Evolutionary conservation across 371 early-diverging fungal genomes (phyloP).

Genomic region (Apophysomyces variabilis): DNA sequence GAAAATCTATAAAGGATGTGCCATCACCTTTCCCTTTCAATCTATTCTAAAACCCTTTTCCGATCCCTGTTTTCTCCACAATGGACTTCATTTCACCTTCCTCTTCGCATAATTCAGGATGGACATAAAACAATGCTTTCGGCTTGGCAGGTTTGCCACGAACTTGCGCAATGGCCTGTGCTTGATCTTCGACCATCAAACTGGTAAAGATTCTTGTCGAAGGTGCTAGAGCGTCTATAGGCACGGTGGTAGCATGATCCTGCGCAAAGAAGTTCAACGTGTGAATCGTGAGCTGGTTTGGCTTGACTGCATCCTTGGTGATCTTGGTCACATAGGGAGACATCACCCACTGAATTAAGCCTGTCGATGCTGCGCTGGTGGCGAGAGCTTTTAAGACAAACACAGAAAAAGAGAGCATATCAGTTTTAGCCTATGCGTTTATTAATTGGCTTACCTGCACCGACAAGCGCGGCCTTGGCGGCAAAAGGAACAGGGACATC

Average conservation of each 20-base stretch:
- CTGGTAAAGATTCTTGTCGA: constrained; percentile 65
- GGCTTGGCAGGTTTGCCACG: constrained; percentile 49
- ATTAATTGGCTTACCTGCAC: constrained; percentile 44
- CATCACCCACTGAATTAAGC: constrained; percentile 66
- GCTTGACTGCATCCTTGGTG: constrained; percentile 33
- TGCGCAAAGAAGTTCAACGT: constrained; percentile 41
- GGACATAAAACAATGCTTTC: constrained; percentile 59
- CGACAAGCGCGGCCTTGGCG: constrained; percentile 62
- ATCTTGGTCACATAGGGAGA: constrained; percentile 68
- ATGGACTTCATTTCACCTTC: constrained; percentile 40
- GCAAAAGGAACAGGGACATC: constrained; percentile 65
- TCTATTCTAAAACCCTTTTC: constrained; percentile 43
- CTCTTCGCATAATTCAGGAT: constrained; percentile 57
- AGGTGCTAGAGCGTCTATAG: constrained; percentile 52
- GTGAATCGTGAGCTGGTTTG: constrained; percentile 35
- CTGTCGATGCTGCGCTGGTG: constrained; percentile 67
- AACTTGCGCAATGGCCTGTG: constrained; percentile 34
- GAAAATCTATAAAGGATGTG: too few relatives aligned
- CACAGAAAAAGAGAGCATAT: constrained; percentile 3
- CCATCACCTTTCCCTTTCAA: background rate
- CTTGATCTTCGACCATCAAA: constrained; percentile 49
- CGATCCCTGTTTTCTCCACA: constrained; percentile 48
- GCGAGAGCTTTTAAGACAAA: constrained; percentile 46
- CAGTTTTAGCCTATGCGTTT: background rate
- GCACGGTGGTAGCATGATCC: constrained; percentile 59